These are phyloP conservation scores for Stemphylium lycopersici DNA, from an alignment of 2,329 filamentous ascomycete species.

Conservation along the genomic window DNA sequence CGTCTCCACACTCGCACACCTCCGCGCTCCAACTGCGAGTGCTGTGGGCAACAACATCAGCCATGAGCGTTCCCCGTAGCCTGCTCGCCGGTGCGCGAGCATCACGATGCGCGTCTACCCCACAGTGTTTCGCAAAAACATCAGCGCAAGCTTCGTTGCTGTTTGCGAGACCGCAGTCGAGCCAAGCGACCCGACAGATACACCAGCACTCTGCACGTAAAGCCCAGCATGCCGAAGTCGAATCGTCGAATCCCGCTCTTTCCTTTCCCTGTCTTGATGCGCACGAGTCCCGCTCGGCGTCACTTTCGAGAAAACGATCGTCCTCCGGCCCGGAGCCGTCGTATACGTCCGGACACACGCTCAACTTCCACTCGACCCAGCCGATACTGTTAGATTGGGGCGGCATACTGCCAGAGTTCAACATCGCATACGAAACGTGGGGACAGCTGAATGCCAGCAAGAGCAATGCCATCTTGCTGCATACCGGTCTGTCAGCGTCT, in stretches of 20 bases:
- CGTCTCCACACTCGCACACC: constrained; percentile 14
- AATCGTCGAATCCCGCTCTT: constrained; percentile 49
- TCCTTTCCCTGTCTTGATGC: constrained; percentile 52
- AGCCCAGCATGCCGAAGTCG: constrained; percentile 34
- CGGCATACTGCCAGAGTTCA: constrained; percentile 84
- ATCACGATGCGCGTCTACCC: constrained; percentile 18
- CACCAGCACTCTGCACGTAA: constrained; percentile 38
- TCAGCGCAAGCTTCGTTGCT: constrained; percentile 14
- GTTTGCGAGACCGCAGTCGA: constrained; percentile 28
- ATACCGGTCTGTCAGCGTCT: constrained; percentile 95
- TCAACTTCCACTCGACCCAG: constrained; percentile 73
- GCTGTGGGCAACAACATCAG: constrained; percentile 3
- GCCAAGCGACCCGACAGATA: constrained; percentile 31
- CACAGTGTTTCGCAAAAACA: constrained; percentile 12
- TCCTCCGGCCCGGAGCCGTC: constrained; percentile 84
- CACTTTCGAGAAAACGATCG: constrained; percentile 72
- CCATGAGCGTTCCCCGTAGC: constrained; percentile 42
- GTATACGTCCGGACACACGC: constrained; percentile 88
- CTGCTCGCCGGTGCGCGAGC: constrained; percentile 32
- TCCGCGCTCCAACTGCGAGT: constrained; percentile 3
- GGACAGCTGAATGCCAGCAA: constrained; percentile 78
- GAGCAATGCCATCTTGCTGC: constrained; percentile 88
- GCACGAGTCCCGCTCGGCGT: constrained; percentile 63
- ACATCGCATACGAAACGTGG: constrained; percentile 94
- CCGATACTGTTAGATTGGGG: constrained; percentile 92